Evolutionary conservation across 345 rosid species (phyloP), one percentile per base, ranked within the genome.

Genomic region (Anacardium occidentale): DNA sequence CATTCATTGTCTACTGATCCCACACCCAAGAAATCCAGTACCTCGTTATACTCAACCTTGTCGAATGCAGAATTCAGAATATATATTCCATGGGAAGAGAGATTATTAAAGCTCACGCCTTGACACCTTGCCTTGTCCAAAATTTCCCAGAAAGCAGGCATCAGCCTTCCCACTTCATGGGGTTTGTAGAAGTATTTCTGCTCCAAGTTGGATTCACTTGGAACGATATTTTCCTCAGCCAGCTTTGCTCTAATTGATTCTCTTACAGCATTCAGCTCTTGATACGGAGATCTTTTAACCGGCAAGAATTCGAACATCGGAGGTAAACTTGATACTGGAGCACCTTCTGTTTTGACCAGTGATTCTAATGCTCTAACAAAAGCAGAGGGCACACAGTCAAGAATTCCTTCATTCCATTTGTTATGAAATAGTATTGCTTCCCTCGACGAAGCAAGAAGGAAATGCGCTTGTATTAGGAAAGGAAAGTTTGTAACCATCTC

Each of bases 331-430:
- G 88, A 83, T 0, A 78, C 68, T 0, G 90, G 97, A 67, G 93
- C 90, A 52, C 77, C 80, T 55, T 64, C 78, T 8, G 73, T 45
- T 76, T 81, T 91, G 48, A 91, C 90, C 47, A 89, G 37, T 5
- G 95, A 74, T 10, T 68, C 69, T 74, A 91, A 81, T 10, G 95
- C 95, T 65, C 81, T 79, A 29, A 88, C 79, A 74, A 91, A 91
- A 12, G 91, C 93, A 20, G 47, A 6, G 0, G 93, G 77, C 51
- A 91, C 86, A 34, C 85, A 84, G 37, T 68, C 79, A n/a, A 92
- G 92, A 74, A 92, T 90, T 51, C 97, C 93, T 72, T 87, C 84
- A 85, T 92, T 90, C 95, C 92, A 90, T 69, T 51, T 76, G 71
- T 90, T 84, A 74, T 88, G 90, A 71, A 86, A 61, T 0, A 83